Percentiles rank a stretch among this genome's conserved stretches.
Conservation (phyloP, 163 green algal genomes). For the Coccomyxa subellipsoidea region DNA sequence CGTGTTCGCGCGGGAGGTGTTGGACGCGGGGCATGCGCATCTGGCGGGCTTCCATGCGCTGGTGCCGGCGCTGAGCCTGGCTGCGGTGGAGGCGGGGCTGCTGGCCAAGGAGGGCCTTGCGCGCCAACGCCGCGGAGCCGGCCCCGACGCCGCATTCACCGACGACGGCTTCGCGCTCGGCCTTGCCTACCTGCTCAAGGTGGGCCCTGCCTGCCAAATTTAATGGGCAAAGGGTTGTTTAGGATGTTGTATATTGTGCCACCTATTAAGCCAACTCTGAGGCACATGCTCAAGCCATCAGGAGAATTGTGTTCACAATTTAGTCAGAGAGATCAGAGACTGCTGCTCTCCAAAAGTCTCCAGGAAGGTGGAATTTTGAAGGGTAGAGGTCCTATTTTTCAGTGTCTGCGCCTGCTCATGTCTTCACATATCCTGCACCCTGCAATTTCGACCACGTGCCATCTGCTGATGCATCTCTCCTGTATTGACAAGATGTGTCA, state of each 20-base stretch:
- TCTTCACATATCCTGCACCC: no score
- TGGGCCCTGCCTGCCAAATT: neutral
- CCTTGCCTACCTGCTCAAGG: constrained; percentile 20
- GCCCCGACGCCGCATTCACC: constrained; percentile 12
- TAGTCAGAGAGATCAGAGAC: no score
- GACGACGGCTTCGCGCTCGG: constrained; percentile 25
- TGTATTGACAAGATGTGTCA: neutral
- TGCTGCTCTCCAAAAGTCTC: no score
- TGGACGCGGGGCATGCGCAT: neutral
- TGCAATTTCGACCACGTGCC: neutral
- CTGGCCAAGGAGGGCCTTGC: constrained; percentile 20
- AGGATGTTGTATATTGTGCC: no score
- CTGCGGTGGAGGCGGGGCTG: constrained; percentile 14
- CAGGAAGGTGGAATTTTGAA: no score
- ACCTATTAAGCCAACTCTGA: no score
- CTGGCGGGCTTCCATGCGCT: constrained; percentile 1
- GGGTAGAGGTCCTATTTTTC: no score
- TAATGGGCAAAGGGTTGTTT: neutral
- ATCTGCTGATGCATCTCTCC: neutral
- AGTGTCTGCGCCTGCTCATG: no score
- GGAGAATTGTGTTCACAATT: no score
- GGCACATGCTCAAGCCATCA: no score
- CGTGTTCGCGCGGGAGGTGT: constrained; percentile 7
- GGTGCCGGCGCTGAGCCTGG: constrained; percentile 13
- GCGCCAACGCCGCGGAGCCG: neutral